Evolutionary conservation across 345 rosid species (phyloP).

Genomic region (Lumnitzera racemosa): DNA sequence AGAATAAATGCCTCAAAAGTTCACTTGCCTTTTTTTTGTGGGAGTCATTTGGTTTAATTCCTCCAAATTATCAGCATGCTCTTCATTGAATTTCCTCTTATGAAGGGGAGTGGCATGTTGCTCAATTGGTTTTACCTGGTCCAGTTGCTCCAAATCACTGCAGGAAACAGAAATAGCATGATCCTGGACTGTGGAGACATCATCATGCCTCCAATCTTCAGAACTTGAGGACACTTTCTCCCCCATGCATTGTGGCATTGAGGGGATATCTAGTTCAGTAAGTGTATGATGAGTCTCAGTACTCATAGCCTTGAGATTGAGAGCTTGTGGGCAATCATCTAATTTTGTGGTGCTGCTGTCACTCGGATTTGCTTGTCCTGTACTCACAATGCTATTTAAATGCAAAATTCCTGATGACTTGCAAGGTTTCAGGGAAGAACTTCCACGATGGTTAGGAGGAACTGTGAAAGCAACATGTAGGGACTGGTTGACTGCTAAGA

Average conservation of each 20-base stretch:
- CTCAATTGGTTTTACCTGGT: conserved; percentile 11
- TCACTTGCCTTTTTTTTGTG: conserved; percentile 36
- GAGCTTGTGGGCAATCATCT: conserved; percentile 3
- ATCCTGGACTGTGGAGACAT: conserved; percentile 14
- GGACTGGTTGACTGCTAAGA: conserved; percentile 15
- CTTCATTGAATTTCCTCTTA: conserved; percentile 26
- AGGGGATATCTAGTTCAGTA: conserved; percentile 10
- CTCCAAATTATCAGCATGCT: conserved; percentile 26
- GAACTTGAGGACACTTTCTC: conserved; percentile 15
- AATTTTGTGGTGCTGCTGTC: conserved; percentile 15
- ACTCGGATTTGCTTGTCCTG: conserved; percentile 14
- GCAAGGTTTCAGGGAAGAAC: conserved; percentile 21
- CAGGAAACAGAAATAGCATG: conserved; percentile 22
- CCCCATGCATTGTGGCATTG: conserved; percentile 7
- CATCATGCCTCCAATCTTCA: conserved; percentile 17
- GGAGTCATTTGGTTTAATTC: conserved; percentile 30
- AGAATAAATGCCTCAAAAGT: too few species aligned
- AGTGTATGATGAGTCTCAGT: neutral
- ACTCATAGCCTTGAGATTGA: conserved; percentile 9
- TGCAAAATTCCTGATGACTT: conserved; percentile 50
- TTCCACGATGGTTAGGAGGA: conserved; percentile 13
- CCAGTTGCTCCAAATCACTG: conserved; percentile 14
- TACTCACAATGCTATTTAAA: conserved; percentile 41
- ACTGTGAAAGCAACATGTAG: conserved; percentile 8
- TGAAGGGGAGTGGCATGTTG: conserved; percentile 18